Conservation (phyloP, 1,139 yeast genomes). For the Candida pseudoviswanathii region DNA sequence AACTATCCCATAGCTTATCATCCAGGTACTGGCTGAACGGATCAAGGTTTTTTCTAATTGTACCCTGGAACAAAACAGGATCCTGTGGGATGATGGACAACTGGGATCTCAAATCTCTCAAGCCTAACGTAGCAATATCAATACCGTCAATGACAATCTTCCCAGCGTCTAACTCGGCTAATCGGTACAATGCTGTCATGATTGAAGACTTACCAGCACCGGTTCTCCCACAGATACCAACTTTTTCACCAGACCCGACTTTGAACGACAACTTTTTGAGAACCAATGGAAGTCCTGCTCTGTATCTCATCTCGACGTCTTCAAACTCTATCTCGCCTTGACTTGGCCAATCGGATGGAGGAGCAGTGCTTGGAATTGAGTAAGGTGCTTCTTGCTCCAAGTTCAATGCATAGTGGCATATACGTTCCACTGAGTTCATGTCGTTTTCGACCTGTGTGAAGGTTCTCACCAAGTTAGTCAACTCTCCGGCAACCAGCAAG, state of each 20-base stretch:
- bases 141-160: constrained; percentile 57
- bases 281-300: constrained; percentile 76
- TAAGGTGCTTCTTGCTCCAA: constrained; percentile 45
- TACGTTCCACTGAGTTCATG: constrained; percentile 85
- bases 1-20: constrained; percentile 45
- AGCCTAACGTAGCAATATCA: constrained; percentile 49
- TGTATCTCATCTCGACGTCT: constrained; percentile 65
- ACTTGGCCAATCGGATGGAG: constrained; percentile 50
- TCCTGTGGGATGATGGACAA: constrained; percentile 50
- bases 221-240: constrained; percentile 79
- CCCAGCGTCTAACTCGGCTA: constrained; percentile 59
- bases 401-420: constrained; percentile 63
- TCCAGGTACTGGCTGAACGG: constrained; percentile 43
- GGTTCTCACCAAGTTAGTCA: constrained; percentile 52
- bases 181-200: constrained; percentile 64
- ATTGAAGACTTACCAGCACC: constrained; percentile 81
- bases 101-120: constrained; percentile 33
- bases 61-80: constrained; percentile 45
- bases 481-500: constrained; percentile 49
- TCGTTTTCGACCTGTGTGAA: constrained; percentile 76
- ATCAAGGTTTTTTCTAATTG: constrained; percentile 44
- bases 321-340: constrained; percentile 56
- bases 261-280: constrained; percentile 53
- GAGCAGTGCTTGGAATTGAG: constrained; percentile 52
- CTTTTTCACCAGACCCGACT: constrained; percentile 57